Conservation (phyloP, 1,284 basidiomycete species). For the Neotropicomus parvogracilis region DNA sequence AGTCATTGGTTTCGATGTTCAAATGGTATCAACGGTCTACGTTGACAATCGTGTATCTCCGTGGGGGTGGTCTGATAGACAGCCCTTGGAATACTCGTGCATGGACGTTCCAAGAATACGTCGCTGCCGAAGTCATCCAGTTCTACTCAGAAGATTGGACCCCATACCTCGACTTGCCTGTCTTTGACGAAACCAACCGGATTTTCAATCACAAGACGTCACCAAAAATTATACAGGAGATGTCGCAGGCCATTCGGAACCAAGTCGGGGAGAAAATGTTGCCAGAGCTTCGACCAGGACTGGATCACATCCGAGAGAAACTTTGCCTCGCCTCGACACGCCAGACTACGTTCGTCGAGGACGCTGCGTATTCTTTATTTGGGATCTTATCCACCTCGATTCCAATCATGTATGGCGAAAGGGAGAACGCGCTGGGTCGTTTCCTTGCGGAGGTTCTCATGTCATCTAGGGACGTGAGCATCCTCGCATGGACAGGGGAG, state of each 20-base stretch:
- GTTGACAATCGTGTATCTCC: not conserved
- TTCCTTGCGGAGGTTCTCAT: not conserved
- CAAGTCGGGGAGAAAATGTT: not conserved
- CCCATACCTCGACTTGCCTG: not conserved
- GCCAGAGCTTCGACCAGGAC: not conserved
- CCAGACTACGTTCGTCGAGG: too few relatives aligned
- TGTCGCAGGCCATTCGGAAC: not conserved
- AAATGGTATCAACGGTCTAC: not conserved
- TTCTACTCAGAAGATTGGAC: not conserved
- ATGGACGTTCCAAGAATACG: too few relatives aligned
- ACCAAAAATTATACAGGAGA: not conserved
- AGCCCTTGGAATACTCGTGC: not conserved
- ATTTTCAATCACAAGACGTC: not conserved
- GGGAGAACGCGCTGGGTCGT: not conserved
- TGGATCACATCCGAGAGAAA: not conserved
- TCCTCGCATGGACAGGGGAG: not conserved
- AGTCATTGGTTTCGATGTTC: not conserved
- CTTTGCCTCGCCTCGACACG: too few relatives aligned
- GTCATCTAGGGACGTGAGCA: not conserved
- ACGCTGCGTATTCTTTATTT: too few relatives aligned
- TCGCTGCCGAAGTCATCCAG: not conserved
- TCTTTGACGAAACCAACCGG: not conserved
- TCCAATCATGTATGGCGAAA: not conserved
- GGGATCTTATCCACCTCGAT: not conserved
- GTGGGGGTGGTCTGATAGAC: not conserved